These are phyloP conservation scores for Acer saccharum DNA, from an alignment of 345 rosid genomes.

Conservation along the genomic window DNA sequence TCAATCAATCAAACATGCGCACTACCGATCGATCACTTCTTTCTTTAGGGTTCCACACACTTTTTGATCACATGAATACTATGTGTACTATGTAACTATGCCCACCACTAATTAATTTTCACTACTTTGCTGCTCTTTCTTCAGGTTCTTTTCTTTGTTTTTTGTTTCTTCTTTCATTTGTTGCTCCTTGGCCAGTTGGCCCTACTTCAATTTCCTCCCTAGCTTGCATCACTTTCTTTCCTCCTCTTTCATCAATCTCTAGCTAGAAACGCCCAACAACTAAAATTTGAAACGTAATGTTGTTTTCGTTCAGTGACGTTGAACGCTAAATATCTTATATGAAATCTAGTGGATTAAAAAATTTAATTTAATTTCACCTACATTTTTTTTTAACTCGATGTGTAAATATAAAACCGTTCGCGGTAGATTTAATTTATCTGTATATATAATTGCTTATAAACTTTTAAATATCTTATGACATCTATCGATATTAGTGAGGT, in stretches of 20 bases:
- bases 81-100: background rate
- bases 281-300: background rate
- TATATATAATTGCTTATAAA: no score
- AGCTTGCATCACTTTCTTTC: background rate
- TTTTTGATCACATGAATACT: slow-evolving; percentile 15
- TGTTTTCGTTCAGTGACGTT: no score
- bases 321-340: no score
- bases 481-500: no score
- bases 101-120: background rate
- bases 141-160: slow-evolving; percentile 20
- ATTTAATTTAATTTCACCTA: no score
- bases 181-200: background rate
- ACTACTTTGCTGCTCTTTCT: slow-evolving; percentile 8
- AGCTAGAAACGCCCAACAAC: background rate
- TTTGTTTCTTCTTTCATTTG: slow-evolving; percentile 12
- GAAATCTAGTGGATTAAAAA: no score
- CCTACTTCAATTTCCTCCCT: slow-evolving; percentile 14
- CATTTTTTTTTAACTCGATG: no score
- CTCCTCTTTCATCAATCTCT: background rate
- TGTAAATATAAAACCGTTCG: no score
- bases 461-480: no score
- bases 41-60: background rate
- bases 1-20: background rate
- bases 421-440: no score
- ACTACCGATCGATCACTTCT: background rate